Evolutionary conservation across 495 filamentous ascomycete species (phyloP).

Genomic region (Neurospora sp.): DNA sequence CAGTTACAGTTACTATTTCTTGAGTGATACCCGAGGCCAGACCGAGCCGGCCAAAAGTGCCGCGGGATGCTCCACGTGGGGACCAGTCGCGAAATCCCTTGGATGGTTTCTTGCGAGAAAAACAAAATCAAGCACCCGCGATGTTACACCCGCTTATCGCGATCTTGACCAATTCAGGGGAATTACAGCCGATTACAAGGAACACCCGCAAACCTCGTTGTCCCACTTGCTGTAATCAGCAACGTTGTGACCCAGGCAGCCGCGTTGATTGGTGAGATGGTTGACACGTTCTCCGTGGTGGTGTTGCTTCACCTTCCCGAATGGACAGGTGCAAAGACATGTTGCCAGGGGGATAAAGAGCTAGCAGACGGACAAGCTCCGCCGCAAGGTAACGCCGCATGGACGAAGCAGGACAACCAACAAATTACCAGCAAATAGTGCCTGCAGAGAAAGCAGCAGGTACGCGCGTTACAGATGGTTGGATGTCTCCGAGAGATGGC

Average conservation of each 20-base stretch:
- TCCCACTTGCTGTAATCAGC: background rate
- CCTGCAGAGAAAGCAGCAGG: background rate
- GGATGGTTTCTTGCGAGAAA: background rate
- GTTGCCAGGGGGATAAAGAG: background rate
- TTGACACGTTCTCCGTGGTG: slow-evolving; percentile 1
- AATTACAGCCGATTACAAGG: background rate
- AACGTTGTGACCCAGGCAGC: background rate
- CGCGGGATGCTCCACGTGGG: background rate
- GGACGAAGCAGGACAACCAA: background rate
- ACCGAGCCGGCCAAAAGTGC: background rate
- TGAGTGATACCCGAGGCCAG: background rate
- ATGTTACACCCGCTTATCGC: slow-evolving; percentile 1
- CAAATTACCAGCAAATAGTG: background rate
- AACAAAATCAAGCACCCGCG: background rate
- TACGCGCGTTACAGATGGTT: background rate
- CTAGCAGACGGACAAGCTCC: background rate
- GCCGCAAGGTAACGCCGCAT: background rate
- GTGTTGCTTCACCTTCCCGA: slow-evolving; percentile 7
- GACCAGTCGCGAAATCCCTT: background rate
- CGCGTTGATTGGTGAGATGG: background rate
- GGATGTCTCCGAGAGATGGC: background rate
- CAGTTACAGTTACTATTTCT: background rate
- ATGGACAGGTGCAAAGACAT: slow-evolving; percentile 8
- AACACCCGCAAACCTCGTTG: background rate
- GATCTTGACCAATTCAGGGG: slow-evolving; percentile 1